Evolutionary conservation across 331 rosid species (phyloP), one percentile per base, ranked within the genome.

Genomic region (Spiraea crenata): DNA sequence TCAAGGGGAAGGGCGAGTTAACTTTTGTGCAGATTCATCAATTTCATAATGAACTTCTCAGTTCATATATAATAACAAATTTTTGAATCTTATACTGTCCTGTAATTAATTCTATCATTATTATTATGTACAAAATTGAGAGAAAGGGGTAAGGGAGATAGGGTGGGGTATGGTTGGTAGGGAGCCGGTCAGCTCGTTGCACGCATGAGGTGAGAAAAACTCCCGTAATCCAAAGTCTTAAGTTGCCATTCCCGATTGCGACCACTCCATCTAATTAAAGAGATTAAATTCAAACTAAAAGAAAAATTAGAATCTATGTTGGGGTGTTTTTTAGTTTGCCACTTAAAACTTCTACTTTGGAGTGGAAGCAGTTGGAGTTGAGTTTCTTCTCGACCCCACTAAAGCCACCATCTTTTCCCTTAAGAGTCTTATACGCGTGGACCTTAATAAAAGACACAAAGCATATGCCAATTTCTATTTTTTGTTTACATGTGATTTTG

Each of bases 311-410:
- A 25, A 25, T 25, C 31, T 2, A 25, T 25, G 1, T 25, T 25
- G 31, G 31, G 31, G 31, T 1, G 1, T 25, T 25, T 25, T 25
- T 57, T 2, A 79, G 54, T 77, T 85, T 84, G 76, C 87, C 80
- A 73, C 69, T 48, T 4, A 5, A 81, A 74, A 74, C 64, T 77
- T 83, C 85, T 75, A 79, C 87, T 75, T 75, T 61, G 92, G 65
- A 85, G 88, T 86, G 95, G 96, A 85, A 83, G 95, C 76, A 83
- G 92, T 86, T 88, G 85, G 89, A 80, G 77, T 70, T 51, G 77
- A 73, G 14, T 44, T 20, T 60, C 15, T 71, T 13, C 17, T 47
- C 52, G 44, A 46, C 44, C 57, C 55, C 72, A 52, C 70, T 54
- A 7, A 45, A 20, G 25, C 3, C 31, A 5, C 6, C 6, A 2